Evolutionary conservation across 2,329 filamentous ascomycete genomes (phyloP).

Genomic region (Aschersonia sp.): DNA sequence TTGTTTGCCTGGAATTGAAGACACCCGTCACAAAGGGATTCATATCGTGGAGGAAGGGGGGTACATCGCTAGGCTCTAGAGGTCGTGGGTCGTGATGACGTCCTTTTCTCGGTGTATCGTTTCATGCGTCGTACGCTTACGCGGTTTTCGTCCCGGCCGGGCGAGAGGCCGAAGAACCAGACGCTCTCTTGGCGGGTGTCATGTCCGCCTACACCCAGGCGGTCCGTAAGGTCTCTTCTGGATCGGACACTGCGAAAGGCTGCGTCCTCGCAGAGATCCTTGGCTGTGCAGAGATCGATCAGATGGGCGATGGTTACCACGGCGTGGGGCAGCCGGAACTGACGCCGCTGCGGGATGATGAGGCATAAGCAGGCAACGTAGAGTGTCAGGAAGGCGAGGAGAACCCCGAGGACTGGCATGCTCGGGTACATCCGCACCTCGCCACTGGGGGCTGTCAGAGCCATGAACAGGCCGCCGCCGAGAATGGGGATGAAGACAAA

Average conservation of each 20-base stretch:
- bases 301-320: slow-evolving; percentile 62
- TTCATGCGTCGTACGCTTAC: slow-evolving; percentile 29
- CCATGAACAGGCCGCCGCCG: slow-evolving; percentile 59
- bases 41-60: too few relatives aligned
- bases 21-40: too few relatives aligned
- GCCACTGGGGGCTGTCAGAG: slow-evolving; percentile 40
- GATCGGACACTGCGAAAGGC: slow-evolving; percentile 55
- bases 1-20: too few relatives aligned
- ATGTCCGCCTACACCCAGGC: slow-evolving; percentile 43
- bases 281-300: slow-evolving; percentile 62
- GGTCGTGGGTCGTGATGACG: slow-evolving; percentile 12
- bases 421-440: slow-evolving; percentile 56
- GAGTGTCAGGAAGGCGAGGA: slow-evolving; percentile 58
- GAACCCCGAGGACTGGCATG: slow-evolving; percentile 55
- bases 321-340: slow-evolving; percentile 57
- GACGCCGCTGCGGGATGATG: slow-evolving; percentile 44
- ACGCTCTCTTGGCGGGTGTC: slow-evolving; percentile 30
- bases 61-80: slow-evolving; percentile 5
- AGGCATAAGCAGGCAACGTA: slow-evolving; percentile 51
- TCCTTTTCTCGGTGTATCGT: slow-evolving; percentile 28
- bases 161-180: slow-evolving; percentile 34
- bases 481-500: slow-evolving; percentile 53
- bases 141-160: slow-evolving; percentile 24
- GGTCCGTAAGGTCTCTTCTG: slow-evolving; percentile 53
- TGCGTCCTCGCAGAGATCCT: slow-evolving; percentile 56